Conservation (phyloP, 108 stramenopile genomes). For the Cyclotella baltica region DNA sequence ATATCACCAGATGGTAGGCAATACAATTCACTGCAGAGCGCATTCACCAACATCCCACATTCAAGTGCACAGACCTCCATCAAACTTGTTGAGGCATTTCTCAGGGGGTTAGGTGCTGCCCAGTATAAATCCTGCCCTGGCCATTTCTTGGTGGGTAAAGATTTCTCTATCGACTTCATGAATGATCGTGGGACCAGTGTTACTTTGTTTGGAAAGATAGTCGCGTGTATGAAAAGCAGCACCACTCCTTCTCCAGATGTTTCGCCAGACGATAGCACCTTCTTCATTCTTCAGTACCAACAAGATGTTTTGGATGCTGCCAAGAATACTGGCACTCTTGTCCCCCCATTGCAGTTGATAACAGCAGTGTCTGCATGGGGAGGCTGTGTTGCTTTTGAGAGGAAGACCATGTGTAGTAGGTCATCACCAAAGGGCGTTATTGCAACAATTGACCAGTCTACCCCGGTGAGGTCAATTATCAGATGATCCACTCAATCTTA, state of each 20-base stretch:
- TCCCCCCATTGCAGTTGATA: slow-evolving; percentile 28
- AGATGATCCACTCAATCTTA: background rate
- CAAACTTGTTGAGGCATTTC: slow-evolving; percentile 24
- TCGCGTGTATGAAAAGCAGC: slow-evolving; percentile 16
- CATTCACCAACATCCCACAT: slow-evolving; percentile 26
- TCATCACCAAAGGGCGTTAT: slow-evolving; percentile 22
- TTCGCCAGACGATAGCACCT: background rate
- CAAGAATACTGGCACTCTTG: slow-evolving; percentile 3
- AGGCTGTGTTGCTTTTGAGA: slow-evolving; percentile 45
- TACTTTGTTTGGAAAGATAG: slow-evolving; percentile 36
- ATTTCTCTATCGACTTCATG: slow-evolving; percentile 32
- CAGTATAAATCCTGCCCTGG: slow-evolving; percentile 18
- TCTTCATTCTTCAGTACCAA: slow-evolving; percentile 45
- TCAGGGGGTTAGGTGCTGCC: slow-evolving; percentile 19
- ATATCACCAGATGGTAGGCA: slow-evolving; percentile 29
- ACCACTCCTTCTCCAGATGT: background rate
- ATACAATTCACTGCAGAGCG: slow-evolving; percentile 32
- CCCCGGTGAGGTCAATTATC: slow-evolving; percentile 12
- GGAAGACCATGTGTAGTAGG: slow-evolving; percentile 27
- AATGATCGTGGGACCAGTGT: slow-evolving; percentile 5
- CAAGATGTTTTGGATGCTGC: slow-evolving; percentile 21
- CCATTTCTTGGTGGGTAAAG: slow-evolving; percentile 44
- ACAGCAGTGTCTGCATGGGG: slow-evolving; percentile 42
- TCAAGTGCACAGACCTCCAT: slow-evolving; percentile 15
- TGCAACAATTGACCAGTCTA: slow-evolving; percentile 42